Evolutionary conservation across 345 rosid genomes (phyloP).

Genomic region (Excoecaria agallocha): DNA sequence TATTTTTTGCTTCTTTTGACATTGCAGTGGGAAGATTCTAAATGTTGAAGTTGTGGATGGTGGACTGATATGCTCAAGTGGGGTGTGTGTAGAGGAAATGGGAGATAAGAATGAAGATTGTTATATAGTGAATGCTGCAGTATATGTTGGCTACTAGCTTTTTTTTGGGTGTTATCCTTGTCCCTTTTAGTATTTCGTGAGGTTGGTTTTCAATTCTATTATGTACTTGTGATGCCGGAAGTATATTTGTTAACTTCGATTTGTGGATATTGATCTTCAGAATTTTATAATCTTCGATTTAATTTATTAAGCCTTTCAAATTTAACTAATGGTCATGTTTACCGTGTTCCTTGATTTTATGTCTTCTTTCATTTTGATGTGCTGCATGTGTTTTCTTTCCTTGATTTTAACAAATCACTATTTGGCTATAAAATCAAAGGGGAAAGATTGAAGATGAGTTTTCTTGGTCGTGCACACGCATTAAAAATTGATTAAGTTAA

Average conservation of each 20-base stretch:
- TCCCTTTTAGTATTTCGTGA: not conserved
- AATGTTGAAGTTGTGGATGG: slow-evolving; percentile 80
- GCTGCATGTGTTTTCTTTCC: not conserved
- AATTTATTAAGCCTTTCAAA: not conserved
- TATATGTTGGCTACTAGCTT: slow-evolving; percentile 72
- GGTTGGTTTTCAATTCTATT: slow-evolving; percentile 23
- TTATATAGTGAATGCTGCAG: slow-evolving; percentile 84
- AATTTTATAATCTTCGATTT: not conserved
- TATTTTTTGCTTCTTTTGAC: not conserved
- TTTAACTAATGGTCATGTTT: not conserved
- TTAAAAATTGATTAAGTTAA: not conserved
- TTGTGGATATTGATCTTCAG: not conserved
- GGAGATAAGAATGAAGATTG: slow-evolving; percentile 85
- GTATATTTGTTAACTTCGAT: not conserved
- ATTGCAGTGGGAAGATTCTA: slow-evolving; percentile 59
- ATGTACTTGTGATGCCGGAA: not conserved
- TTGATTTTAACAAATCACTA: not conserved
- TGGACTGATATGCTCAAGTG: slow-evolving; percentile 84
- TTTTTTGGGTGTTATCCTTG: not conserved
- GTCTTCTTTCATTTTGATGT: not conserved
- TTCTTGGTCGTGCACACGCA: not conserved
- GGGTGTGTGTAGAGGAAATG: slow-evolving; percentile 79
- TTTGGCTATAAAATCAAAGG: not conserved
- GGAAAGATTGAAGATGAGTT: not conserved
- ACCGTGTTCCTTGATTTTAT: not conserved